phyloP scores from a whole-genome alignment of 257 asterid species.

The Salvia rosmarinus region DNA sequence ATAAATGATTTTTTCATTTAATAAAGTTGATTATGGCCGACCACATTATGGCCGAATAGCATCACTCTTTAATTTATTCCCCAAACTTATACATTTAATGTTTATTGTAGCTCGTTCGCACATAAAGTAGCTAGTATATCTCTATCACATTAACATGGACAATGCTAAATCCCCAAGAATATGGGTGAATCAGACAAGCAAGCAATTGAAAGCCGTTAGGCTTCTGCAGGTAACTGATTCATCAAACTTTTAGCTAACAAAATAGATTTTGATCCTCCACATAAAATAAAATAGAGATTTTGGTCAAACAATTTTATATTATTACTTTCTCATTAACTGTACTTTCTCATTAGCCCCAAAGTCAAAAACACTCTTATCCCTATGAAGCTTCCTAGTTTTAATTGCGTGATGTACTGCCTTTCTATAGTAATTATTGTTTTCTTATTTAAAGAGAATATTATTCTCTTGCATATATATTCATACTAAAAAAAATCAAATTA shows the following conservation, averaged over 20 bases:
- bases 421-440: neutral
- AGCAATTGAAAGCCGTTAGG: constrained; percentile 48
- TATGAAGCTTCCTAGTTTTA: constrained; percentile 37
- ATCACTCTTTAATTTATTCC: too few relatives aligned
- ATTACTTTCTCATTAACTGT: constrained; percentile 10
- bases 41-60: too few relatives aligned
- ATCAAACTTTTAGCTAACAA: constrained; percentile 55
- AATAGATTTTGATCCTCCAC: constrained; percentile 39
- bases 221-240: constrained; percentile 54
- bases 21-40: too few relatives aligned
- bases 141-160: too few relatives aligned
- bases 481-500: neutral
- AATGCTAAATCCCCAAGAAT: neutral
- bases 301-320: constrained; percentile 49
- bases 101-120: too few relatives aligned
- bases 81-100: too few relatives aligned
- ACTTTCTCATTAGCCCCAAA: constrained; percentile 9
- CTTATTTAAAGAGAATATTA: neutral
- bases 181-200: constrained; percentile 26
- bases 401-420: constrained; percentile 20
- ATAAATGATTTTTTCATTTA: too few relatives aligned
- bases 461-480: neutral
- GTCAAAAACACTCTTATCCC: constrained; percentile 27
- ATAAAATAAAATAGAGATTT: neutral
- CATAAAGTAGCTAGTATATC: too few relatives aligned